These are phyloP conservation scores for Westerdykella sp. DNA, from an alignment of 2,329 filamentous ascomycete genomes.

Conservation along the genomic window DNA sequence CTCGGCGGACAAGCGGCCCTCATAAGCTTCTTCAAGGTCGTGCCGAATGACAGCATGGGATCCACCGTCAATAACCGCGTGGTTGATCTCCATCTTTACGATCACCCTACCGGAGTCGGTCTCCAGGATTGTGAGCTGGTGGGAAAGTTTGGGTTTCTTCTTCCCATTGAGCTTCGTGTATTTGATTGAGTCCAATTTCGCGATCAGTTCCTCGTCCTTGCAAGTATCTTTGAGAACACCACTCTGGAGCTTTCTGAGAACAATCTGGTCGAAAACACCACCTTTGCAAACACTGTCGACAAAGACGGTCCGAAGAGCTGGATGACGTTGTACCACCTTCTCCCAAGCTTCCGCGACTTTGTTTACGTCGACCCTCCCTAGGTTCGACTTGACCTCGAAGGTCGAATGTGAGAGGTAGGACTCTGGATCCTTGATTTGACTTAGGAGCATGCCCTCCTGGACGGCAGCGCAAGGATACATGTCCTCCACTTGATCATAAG, in stretches of 20 bases:
- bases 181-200: constrained; percentile 20
- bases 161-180: constrained; percentile 23
- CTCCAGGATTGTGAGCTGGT: constrained; percentile 26
- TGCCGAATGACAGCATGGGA: constrained; percentile 25
- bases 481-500: constrained; percentile 23
- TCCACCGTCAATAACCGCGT: constrained; percentile 31
- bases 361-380: constrained; percentile 16
- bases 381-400: constrained; percentile 23
- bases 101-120: constrained; percentile 23
- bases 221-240: constrained; percentile 20
- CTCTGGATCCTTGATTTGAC: constrained; percentile 26
- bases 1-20: constrained; percentile 16
- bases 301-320: constrained; percentile 29
- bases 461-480: constrained; percentile 31
- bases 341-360: constrained; percentile 24
- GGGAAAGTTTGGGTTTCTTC: constrained; percentile 27
- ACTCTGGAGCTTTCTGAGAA: constrained; percentile 21
- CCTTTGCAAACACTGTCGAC: constrained; percentile 31
- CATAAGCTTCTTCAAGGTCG: constrained; percentile 29
- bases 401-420: constrained; percentile 27
- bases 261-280: constrained; percentile 33
- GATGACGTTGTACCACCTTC: constrained; percentile 28
- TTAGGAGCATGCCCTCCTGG: constrained; percentile 30
- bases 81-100: constrained; percentile 33
- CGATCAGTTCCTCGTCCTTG: constrained; percentile 16